phyloP scores from a whole-genome alignment of 305 asterid genomes.

The Caryopteris hybrid region DNA sequence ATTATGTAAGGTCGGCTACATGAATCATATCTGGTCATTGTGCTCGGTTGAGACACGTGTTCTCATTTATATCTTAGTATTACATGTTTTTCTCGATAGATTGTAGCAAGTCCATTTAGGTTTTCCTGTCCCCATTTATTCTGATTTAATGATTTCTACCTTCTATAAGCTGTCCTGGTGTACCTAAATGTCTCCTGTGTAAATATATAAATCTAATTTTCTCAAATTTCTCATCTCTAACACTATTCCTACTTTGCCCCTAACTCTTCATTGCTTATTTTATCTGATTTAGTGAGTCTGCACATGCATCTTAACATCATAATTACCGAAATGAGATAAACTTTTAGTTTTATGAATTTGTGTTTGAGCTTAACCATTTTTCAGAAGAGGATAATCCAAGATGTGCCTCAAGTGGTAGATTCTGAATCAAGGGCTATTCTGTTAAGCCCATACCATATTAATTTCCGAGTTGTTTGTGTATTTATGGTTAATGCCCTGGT shows the following conservation, averaged over 20 bases:
- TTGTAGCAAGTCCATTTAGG: not conserved
- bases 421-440: not conserved
- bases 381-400: not conserved
- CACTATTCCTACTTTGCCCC: not conserved
- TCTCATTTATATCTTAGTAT: not conserved
- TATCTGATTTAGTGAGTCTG: not conserved
- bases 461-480: not conserved
- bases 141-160: not conserved
- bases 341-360: not conserved
- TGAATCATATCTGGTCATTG: not conserved
- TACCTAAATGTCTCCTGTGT: not conserved
- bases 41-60: not conserved
- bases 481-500: not conserved
- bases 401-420: slow-evolving; percentile 5
- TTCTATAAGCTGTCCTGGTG: not conserved
- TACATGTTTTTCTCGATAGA: not conserved
- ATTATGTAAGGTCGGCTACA: not conserved
- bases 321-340: not conserved
- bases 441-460: not conserved
- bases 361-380: not conserved
- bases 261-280: not conserved
- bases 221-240: not conserved
- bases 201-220: not conserved
- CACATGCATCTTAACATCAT: not conserved
- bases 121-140: not conserved